A percentile compares a stretch with the other conserved stretches of the same genome.
phyloP scores from a whole-genome alignment of 2,329 filamentous ascomycete species.

The Ustilaginoidea virens region DNA sequence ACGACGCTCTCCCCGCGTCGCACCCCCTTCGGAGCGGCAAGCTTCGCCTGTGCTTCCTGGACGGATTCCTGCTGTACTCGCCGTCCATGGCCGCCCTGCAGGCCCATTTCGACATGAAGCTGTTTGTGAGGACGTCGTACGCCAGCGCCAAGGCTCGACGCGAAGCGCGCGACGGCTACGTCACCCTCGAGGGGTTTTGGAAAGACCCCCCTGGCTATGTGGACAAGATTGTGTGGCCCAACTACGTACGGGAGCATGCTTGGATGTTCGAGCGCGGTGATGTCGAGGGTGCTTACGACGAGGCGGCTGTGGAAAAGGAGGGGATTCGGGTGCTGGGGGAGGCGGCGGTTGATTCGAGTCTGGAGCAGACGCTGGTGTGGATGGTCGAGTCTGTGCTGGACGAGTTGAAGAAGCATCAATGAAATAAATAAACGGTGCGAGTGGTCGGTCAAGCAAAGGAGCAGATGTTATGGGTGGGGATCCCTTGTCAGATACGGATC shows the following conservation, averaged over 20 bases:
- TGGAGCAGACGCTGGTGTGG: constrained; percentile 52
- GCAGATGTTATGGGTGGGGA: too few relatives aligned
- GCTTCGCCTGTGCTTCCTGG: constrained; percentile 54
- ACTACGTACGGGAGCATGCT: constrained; percentile 67
- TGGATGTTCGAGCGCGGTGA: constrained; percentile 63
- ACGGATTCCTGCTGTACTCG: constrained; percentile 78
- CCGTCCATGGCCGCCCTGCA: constrained; percentile 37
- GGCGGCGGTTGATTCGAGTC: constrained; percentile 34
- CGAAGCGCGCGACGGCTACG: constrained; percentile 58
- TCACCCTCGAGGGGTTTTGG: constrained; percentile 85
- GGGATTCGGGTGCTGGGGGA: constrained; percentile 33
- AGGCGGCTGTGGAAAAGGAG: constrained; percentile 25
- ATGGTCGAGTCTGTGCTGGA: constrained; percentile 46
- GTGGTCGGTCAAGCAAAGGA: too few relatives aligned
- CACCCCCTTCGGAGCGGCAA: constrained; percentile 17
- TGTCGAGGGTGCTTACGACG: constrained; percentile 42
- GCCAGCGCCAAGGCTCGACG: constrained; percentile 47
- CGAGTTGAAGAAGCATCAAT: constrained; percentile 19
- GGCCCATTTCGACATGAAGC: constrained; percentile 51
- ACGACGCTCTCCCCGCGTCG: constrained; percentile 27
- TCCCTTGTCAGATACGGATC: too few relatives aligned
- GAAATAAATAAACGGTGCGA: too few relatives aligned
- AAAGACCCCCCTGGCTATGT: constrained; percentile 88
- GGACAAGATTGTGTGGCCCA: constrained; percentile 89
- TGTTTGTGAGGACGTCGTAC: constrained; percentile 63